Conservation (phyloP, 2,329 filamentous ascomycete genomes). For the Colletotrichum coccodes region DNA sequence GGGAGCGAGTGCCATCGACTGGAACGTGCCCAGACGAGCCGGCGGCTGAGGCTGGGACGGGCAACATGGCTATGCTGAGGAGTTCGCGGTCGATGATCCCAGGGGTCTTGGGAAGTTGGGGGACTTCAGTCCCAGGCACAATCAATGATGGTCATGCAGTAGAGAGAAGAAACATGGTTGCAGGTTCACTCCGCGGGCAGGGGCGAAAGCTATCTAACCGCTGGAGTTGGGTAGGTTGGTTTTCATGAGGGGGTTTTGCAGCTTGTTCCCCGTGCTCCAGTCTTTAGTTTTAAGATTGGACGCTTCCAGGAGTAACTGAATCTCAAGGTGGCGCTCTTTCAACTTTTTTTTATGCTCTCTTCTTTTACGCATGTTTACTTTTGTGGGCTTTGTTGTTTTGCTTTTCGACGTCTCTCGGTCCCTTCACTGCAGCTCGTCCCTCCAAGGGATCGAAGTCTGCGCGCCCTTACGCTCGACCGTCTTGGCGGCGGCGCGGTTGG, state of each 20-base stretch:
- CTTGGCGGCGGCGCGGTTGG: conserved; percentile 56
- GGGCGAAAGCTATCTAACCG: conserved; percentile 6
- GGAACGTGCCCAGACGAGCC: conserved; percentile 24
- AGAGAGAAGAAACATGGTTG: not conserved
- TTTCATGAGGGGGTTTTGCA: not conserved
- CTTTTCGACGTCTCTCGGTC: not conserved
- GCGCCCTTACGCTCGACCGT: conserved; percentile 55
- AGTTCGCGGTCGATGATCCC: conserved; percentile 25
- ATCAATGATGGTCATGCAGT: not conserved
- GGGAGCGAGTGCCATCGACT: conserved; percentile 13
- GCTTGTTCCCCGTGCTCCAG: not conserved
- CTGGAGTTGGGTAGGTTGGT: conserved; percentile 32
- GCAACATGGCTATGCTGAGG: not conserved
- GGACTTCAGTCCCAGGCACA: not conserved
- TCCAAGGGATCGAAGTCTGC: conserved; percentile 56
- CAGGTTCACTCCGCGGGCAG: conserved; percentile 6
- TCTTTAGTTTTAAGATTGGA: not conserved
- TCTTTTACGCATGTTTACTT: not conserved
- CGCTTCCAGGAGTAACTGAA: not conserved
- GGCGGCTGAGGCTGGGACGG: not conserved
- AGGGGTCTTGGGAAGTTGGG: conserved; percentile 9
- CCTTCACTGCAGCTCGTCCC: conserved; percentile 46
- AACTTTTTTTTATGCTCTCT: not conserved
- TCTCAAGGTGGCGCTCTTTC: not conserved
- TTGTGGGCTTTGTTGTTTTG: conserved; percentile 4